These are phyloP conservation scores for Prinsepia uniflora DNA, from an alignment of 306 rosid species.

Conservation along the genomic window DNA sequence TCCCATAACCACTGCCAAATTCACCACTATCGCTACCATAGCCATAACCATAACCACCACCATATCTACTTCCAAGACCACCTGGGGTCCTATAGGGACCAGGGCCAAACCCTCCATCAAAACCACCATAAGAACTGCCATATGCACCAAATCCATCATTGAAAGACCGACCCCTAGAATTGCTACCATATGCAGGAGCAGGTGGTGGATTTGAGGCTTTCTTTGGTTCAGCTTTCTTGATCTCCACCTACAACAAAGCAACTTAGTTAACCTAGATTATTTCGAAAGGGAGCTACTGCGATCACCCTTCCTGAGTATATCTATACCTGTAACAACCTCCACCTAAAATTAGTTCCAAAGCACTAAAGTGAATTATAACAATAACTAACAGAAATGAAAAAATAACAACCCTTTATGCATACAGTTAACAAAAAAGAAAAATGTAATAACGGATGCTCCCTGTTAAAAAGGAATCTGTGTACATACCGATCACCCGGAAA, in stretches of 20 bases:
- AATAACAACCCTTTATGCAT: background rate
- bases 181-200: slow-evolving; percentile 86
- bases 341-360: slow-evolving; percentile 30
- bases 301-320: slow-evolving; percentile 37
- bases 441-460: slow-evolving; percentile 27
- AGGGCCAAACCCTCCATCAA: slow-evolving; percentile 71
- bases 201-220: slow-evolving; percentile 88
- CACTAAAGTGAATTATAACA: slow-evolving; percentile 9
- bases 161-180: slow-evolving; percentile 90
- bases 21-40: slow-evolving; percentile 52
- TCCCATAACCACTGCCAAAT: slow-evolving; percentile 53
- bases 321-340: slow-evolving; percentile 48
- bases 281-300: slow-evolving; percentile 30
- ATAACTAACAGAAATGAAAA: slow-evolving; percentile 13
- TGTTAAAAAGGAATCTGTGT: slow-evolving; percentile 8
- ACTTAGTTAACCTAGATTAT: slow-evolving; percentile 78
- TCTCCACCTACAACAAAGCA: slow-evolving; percentile 99
- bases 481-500: slow-evolving; percentile 27
- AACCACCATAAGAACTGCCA: slow-evolving; percentile 78
- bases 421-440: slow-evolving; percentile 7
- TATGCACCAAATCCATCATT: slow-evolving; percentile 74
- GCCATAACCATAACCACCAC: slow-evolving; percentile 57
- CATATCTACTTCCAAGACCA: slow-evolving; percentile 63
- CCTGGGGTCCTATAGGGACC: slow-evolving; percentile 83
- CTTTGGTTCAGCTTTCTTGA: slow-evolving; percentile 99